phyloP scores from a whole-genome alignment of 164 flowering plant genomes.

The Stephania japonica region DNA sequence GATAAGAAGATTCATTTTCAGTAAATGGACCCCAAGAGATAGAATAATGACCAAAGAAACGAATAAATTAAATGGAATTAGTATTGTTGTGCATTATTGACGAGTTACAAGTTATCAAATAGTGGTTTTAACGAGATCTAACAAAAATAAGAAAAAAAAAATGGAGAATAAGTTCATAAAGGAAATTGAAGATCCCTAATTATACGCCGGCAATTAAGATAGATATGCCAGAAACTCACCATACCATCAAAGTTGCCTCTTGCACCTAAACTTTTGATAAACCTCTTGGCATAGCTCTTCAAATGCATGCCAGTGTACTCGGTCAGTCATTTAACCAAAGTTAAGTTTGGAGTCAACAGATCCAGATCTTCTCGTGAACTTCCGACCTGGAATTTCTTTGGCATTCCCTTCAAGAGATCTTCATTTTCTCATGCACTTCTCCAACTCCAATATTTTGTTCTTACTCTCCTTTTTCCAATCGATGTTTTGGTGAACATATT shows the following conservation, averaged over 20 bases:
- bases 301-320: not conserved
- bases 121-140: not conserved
- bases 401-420: not conserved
- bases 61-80: not conserved
- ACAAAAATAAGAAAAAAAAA: not conserved
- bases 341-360: not conserved
- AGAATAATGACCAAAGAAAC: not conserved
- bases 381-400: not conserved
- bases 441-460: not conserved
- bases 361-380: not conserved
- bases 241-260: not conserved
- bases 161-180: not conserved
- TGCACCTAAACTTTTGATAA: not conserved
- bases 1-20: too few relatives aligned
- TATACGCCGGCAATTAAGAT: not conserved
- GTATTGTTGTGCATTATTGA: not conserved
- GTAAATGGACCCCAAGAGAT: not conserved
- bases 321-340: not conserved
- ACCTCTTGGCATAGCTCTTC: not conserved
- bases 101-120: not conserved
- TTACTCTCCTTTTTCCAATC: not conserved
- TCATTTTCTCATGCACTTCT: not conserved
- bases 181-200: not conserved
- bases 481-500: not conserved
- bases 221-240: not conserved